A percentile compares a stretch with the other conserved stretches of the same genome.
Conservation (phyloP, 1,139 yeast species). For the Debaryomyces robertsiae region DNA sequence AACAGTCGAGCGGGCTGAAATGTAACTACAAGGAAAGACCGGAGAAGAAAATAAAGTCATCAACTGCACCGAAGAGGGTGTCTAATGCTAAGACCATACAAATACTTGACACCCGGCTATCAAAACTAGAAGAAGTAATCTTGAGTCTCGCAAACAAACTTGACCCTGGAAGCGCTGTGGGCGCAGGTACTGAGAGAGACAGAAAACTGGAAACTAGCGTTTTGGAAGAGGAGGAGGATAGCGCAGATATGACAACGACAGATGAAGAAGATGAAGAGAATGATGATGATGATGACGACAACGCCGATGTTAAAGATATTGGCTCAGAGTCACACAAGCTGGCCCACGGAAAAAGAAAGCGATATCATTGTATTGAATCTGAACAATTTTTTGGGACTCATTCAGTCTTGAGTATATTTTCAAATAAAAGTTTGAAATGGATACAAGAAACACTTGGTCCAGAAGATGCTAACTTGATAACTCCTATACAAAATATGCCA, state of each 20-base stretch:
- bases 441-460: constrained; percentile 31
- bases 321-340: constrained; percentile 11
- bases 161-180: constrained; percentile 8
- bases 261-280: too few relatives aligned
- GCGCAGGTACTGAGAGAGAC: not conserved
- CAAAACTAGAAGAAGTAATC: constrained; percentile 27
- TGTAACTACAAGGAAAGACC: constrained; percentile 34
- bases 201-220: not conserved
- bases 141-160: constrained; percentile 22
- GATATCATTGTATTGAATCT: not conserved
- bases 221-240: constrained; percentile 9
- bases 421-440: constrained; percentile 39
- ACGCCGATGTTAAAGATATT: constrained; percentile 10
- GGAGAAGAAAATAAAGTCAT: constrained; percentile 18
- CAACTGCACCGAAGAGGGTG: constrained; percentile 12
- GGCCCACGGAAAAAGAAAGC: not conserved
- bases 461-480: constrained; percentile 23
- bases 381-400: constrained; percentile 39
- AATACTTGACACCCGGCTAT: constrained; percentile 25
- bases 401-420: constrained; percentile 40
- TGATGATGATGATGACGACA: constrained; percentile 7
- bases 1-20: constrained; percentile 21
- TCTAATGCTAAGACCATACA: constrained; percentile 18
- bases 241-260: not conserved
- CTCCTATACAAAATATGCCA: constrained; percentile 38